Evolutionary conservation across 2,329 filamentous ascomycete species (phyloP), one percentile per base, ranked within the genome.

Genomic region (Calonectria honghensis): DNA sequence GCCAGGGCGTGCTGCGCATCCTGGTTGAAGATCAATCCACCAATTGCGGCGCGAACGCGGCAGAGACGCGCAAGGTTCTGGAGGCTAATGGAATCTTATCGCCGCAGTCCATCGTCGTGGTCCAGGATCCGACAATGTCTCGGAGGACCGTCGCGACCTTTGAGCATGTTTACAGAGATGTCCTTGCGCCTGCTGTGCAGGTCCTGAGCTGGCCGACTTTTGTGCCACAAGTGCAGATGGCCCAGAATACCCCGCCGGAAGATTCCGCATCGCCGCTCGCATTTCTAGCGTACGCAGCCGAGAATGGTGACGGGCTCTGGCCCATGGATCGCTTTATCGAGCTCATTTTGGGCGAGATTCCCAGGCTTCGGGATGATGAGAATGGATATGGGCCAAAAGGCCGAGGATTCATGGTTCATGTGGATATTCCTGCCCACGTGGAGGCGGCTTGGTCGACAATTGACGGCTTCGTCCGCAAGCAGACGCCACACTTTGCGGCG

Each of bases 101-200:
- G 1, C 78, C 78, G n/a, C 37, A 51, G 29, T 80, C 75, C 16
- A 73, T 80, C 31, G 67, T 78, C 13, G 70, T 79, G 27, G 73
- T 76, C 18, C 78, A 80, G 29, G 77, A 79, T 35, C 78, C 75
- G 2, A 80, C 76, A 13, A 79, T 80, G 78, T 78, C 71, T 37
- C 57, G 77, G 13, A 73, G 78, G 20, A 79, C 77, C 11, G 41
- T 76, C 18, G 74, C 78, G 11, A 75, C 74, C 11, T 80, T 80
- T 48, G 50, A 76, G 39, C 65, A 76, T 18, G 67, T 75, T 6
- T 80, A 78, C n/a, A 35, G 39, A 11, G 73, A 73, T 31, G 67
- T 48, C 24, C 29, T 13, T 4, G 6, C 52, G 29, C n/a, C 13
- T 5, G 7, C 52, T 35, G 70, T 71, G 31, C 11, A 48, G 11